Base-by-base conservation (phyloP, 2,329 filamentous ascomycete species). In the Fusarium verticillioides region DNA sequence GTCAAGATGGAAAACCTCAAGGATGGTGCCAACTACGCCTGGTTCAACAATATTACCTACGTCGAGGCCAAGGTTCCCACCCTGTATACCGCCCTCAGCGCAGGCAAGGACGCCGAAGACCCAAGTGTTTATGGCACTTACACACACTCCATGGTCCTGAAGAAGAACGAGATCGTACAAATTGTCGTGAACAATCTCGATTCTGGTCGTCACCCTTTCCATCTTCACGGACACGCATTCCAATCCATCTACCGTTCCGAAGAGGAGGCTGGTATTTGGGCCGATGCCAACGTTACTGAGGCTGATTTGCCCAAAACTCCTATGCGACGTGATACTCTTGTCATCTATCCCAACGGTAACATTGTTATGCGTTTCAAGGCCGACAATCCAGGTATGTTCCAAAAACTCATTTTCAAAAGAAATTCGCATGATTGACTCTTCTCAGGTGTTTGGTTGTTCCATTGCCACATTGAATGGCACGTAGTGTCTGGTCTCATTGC, bases 391-490 rank as follows among this genome's bases (percentile, higher is more conserved):
- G 91, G 91, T 73, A 77, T 80, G 65, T 83, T 2, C 10, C 12
- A 26, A 13, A 13, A 5, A 11, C 15, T 6, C 2, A 5, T 5
- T 4, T n/a, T 12, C 5, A 26, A 10, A 30, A 39, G 21, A n/a
- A 9, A 21, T 9, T n/a, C 30, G 5, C 19, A 39, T 53, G 6
- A 23, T 37, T 63, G 11, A 65, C 9, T 11, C 18, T 16, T 16
- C 21, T 5, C 15, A 84, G 84, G 89, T n/a, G 84, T 93, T 50
- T 93, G 91, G 91, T 81, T 93, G 5, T 93, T 95, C 84, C 93
- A 95, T 81, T 95, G 93, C 81, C 93, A 96, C 79, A 92, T 95
- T 60, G 92, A 94, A 78, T 96, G 92, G 92, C 92, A 94, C 79
- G 85, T 93, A 64, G 83, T 87, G 11, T 90, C 89, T 5, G 92